Evolutionary conservation across 495 filamentous ascomycete species (phyloP).

Genomic region (Penicillium macrosclerotiorum): DNA sequence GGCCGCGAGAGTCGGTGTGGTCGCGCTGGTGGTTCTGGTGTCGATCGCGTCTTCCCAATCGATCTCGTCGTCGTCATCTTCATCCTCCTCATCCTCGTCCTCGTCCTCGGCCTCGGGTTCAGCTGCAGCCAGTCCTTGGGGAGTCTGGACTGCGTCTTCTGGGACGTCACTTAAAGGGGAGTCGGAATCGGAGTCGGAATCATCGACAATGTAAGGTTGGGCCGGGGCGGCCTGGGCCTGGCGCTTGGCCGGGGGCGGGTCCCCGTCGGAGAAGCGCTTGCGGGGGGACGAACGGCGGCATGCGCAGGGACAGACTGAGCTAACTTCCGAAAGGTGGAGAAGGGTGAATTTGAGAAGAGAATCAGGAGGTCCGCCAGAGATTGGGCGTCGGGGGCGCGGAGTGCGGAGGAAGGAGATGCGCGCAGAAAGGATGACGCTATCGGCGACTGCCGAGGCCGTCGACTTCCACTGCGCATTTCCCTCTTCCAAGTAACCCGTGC

Average conservation of each 20-base stretch:
- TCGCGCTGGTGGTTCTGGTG: constrained; percentile 29
- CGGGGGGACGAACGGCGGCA: constrained; percentile 54
- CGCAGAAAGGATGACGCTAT: constrained; percentile 5
- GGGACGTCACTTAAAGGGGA: constrained; percentile 64
- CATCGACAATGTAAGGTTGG: constrained; percentile 11
- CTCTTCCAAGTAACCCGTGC: too few relatives aligned
- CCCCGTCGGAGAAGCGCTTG: constrained; percentile 51
- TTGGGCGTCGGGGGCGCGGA: not conserved
- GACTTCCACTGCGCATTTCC: too few relatives aligned
- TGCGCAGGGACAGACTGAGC: constrained; percentile 25
- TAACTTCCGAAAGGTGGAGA: not conserved
- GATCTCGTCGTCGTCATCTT: constrained; percentile 67
- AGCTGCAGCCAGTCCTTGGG: not conserved
- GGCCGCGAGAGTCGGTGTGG: constrained; percentile 23
- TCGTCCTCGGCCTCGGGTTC: constrained; percentile 43
- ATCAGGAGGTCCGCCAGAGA: too few relatives aligned
- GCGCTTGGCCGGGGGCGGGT: constrained; percentile 70
- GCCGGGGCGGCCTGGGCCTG: constrained; percentile 24
- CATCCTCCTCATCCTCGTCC: constrained; percentile 57
- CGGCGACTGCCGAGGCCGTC: constrained; percentile 23
- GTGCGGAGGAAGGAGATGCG: constrained; percentile 16
- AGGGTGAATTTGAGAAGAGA: not conserved
- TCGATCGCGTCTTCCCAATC: constrained; percentile 87
- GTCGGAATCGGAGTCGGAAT: constrained; percentile 51
- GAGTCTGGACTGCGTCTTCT: constrained; percentile 16